A percentile compares a stretch with the other conserved stretches of the same genome.
Conservation (phyloP, 768 basidiomycete species). For the Termitomyces sp. region DNA sequence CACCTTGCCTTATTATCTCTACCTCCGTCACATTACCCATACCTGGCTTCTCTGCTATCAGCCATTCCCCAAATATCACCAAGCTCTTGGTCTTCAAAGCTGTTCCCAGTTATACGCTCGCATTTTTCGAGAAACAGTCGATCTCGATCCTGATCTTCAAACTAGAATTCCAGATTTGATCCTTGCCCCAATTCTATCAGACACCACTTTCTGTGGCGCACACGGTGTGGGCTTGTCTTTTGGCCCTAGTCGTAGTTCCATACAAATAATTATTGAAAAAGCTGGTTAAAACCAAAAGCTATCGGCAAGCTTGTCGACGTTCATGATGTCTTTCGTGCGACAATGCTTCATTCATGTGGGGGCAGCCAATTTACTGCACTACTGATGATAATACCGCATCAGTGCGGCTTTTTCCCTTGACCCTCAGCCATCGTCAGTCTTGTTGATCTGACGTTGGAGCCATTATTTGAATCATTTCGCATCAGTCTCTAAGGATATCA, state of each 20-base stretch:
- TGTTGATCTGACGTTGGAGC: neutral
- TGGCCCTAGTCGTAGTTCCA: slow-evolving; percentile 35
- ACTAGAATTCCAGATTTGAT: slow-evolving; percentile 29
- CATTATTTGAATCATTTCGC: slow-evolving; percentile 1
- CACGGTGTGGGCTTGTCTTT: slow-evolving; percentile 28
- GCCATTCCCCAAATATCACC: slow-evolving; percentile 38
- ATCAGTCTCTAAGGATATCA: slow-evolving; percentile 24
- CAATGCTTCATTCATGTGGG: slow-evolving; percentile 9
- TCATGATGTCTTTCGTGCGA: slow-evolving; percentile 27
- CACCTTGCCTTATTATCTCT: slow-evolving; percentile 33
- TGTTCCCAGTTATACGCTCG: slow-evolving; percentile 53
- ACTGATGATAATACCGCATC: slow-evolving; percentile 14
- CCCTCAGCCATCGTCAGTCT: slow-evolving; percentile 32
- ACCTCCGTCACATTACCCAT: slow-evolving; percentile 34
- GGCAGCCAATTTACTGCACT: slow-evolving; percentile 1
- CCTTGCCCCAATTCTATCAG: slow-evolving; percentile 45
- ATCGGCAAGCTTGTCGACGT: slow-evolving; percentile 31
- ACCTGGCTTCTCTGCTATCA: slow-evolving; percentile 38
- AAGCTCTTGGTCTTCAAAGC: slow-evolving; percentile 31
- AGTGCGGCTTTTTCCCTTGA: slow-evolving; percentile 33
- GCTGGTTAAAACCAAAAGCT: slow-evolving; percentile 41
- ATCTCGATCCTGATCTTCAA: slow-evolving; percentile 25
- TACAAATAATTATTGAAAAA: slow-evolving; percentile 59
- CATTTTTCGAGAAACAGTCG: slow-evolving; percentile 48
- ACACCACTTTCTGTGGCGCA: slow-evolving; percentile 41